Percentiles rank a stretch among this genome's conserved stretches.
phyloP scores from a whole-genome alignment of 2,329 filamentous ascomycete genomes.

The Fusarium sp. region DNA sequence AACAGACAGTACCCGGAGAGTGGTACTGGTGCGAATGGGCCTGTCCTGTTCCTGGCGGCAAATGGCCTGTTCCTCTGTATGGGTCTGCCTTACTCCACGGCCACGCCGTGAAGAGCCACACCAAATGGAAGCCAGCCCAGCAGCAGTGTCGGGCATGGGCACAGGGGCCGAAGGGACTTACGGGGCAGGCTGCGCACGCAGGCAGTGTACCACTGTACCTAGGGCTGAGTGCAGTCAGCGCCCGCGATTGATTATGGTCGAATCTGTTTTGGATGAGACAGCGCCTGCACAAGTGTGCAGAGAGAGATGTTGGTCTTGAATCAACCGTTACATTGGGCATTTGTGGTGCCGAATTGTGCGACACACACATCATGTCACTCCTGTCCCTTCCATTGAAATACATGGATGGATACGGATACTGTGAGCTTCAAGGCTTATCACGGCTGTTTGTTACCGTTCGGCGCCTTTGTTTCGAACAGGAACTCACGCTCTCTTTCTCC shows the following conservation, averaged over 20 bases:
- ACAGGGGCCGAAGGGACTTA: slow-evolving; percentile 32
- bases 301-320: slow-evolving; percentile 23
- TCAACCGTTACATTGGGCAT: slow-evolving; percentile 33
- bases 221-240: slow-evolving; percentile 20
- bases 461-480: slow-evolving; percentile 1
- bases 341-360: slow-evolving; percentile 37
- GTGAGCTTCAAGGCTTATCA: slow-evolving; percentile 6
- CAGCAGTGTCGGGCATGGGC: slow-evolving; percentile 13
- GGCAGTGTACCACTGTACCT: background rate
- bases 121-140: slow-evolving; percentile 19
- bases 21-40: slow-evolving; percentile 17
- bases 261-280: slow-evolving; percentile 41
- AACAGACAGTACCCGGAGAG: background rate
- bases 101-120: slow-evolving; percentile 23
- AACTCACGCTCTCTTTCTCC: background rate
- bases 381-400: slow-evolving; percentile 11
- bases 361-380: slow-evolving; percentile 38
- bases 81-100: slow-evolving; percentile 39
- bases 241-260: slow-evolving; percentile 33
- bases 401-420: slow-evolving; percentile 24
- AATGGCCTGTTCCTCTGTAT: slow-evolving; percentile 32
- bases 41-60: slow-evolving; percentile 30
- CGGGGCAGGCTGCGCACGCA: slow-evolving; percentile 7
- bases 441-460: slow-evolving; percentile 7
- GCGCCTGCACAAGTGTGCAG: slow-evolving; percentile 46